Conservation (phyloP, 805 yeast genomes). For the Starmerella vitae region DNA sequence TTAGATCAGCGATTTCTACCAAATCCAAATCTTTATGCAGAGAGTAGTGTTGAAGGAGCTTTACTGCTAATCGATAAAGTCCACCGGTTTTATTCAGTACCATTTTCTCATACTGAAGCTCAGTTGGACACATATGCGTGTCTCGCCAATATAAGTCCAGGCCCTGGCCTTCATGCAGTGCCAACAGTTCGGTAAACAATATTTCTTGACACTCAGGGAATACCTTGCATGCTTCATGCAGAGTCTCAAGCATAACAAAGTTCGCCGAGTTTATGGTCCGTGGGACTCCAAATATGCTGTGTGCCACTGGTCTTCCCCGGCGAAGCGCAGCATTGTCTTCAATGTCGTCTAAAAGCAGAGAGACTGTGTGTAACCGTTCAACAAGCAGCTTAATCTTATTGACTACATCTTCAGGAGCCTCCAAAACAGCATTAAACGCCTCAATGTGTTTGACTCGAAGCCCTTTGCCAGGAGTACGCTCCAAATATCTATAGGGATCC, state of each 20-base stretch:
- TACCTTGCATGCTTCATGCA: conserved; percentile 35
- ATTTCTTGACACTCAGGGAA: conserved; percentile 29
- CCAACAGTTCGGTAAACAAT: conserved; percentile 59
- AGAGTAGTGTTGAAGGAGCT: conserved; percentile 39
- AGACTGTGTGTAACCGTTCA: conserved; percentile 52
- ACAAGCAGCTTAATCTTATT: conserved; percentile 35
- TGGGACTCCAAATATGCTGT: conserved; percentile 61
- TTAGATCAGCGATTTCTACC: conserved; percentile 50
- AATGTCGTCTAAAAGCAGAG: conserved; percentile 70
- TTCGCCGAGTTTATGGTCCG: conserved; percentile 73
- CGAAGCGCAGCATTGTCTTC: conserved; percentile 65
- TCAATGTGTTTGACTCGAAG: conserved; percentile 37
- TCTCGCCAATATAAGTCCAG: conserved; percentile 84
- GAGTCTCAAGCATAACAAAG: conserved; percentile 64
- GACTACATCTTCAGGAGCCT: conserved; percentile 32
- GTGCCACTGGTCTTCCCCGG: conserved; percentile 71
- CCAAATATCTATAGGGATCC: conserved; percentile 42
- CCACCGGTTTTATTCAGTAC: conserved; percentile 86
- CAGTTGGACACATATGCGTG: conserved; percentile 41
- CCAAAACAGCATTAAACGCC: conserved; percentile 41
- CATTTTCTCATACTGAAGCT: conserved; percentile 59
- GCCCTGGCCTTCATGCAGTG: conserved; percentile 83
- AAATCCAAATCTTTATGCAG: conserved; percentile 22
- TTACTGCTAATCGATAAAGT: conserved; percentile 58
- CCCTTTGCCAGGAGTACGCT: conserved; percentile 43